Conservation (phyloP, 306 rosid species). For the Acacia confusa region DNA sequence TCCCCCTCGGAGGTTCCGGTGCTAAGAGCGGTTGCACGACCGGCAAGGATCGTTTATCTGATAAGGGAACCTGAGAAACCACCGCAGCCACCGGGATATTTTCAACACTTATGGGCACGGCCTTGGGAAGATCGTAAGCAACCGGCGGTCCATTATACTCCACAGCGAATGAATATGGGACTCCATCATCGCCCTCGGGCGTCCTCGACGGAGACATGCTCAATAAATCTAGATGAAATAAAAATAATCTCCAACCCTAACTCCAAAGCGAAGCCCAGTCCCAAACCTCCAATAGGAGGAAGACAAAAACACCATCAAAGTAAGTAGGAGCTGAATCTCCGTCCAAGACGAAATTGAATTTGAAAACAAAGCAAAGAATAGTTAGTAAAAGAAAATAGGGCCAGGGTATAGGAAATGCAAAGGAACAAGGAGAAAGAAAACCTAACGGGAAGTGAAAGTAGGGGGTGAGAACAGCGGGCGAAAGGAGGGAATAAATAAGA, state of each 20-base stretch:
- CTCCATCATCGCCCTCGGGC: conserved; percentile 37
- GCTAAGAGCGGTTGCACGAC: conserved; percentile 81
- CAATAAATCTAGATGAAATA: neutral
- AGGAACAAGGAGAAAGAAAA: conserved; percentile 18
- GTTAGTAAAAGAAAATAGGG: conserved; percentile 11
- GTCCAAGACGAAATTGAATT: conserved; percentile 32
- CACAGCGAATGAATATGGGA: conserved; percentile 66
- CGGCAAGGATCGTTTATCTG: conserved; percentile 60
- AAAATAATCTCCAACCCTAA: conserved; percentile 32
- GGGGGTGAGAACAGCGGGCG: neutral
- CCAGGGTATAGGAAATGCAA: neutral
- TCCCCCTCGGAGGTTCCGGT: conserved; percentile 42
- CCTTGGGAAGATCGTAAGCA: conserved; percentile 67
- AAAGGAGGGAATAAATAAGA: neutral
- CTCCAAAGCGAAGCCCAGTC: conserved; percentile 26
- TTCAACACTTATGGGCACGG: conserved; percentile 70
- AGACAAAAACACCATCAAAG: conserved; percentile 41
- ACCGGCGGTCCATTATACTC: conserved; percentile 80
- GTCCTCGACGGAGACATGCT: conserved; percentile 62
- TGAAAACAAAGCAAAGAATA: conserved; percentile 40
- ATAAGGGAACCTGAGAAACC: conserved; percentile 48
- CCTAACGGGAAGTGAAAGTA: neutral
- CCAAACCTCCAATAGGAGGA: conserved; percentile 27
- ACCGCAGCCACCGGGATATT: conserved; percentile 66
- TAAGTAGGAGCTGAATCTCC: conserved; percentile 29